Conservation (phyloP, 495 filamentous ascomycete species). For the Aspergillus hancockii region DNA sequence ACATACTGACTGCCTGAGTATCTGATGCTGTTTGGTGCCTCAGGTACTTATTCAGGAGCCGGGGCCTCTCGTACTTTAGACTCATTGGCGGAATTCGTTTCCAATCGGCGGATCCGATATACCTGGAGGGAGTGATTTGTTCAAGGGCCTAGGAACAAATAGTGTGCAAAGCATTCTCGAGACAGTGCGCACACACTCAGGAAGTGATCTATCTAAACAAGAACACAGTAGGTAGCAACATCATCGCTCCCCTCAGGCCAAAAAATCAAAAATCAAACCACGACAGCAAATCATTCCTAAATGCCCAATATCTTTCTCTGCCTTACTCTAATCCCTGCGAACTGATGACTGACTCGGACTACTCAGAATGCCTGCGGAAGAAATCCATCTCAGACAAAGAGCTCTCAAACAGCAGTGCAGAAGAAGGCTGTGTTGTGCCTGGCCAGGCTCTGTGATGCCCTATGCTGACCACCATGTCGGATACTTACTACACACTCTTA, state of each 20-base stretch:
- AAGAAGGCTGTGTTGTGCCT: constrained; percentile 9
- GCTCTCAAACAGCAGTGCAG: not conserved
- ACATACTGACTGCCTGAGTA: not conserved
- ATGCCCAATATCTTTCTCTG: constrained; percentile 10
- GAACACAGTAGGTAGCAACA: not conserved
- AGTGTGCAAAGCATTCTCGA: not conserved
- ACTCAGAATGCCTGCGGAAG: not conserved
- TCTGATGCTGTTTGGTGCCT: too few relatives aligned
- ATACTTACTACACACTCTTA: not conserved
- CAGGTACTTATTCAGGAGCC: not conserved
- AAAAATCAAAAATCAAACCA: not conserved
- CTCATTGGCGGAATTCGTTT: not conserved
- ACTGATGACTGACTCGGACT: not conserved
- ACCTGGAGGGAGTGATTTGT: not conserved
- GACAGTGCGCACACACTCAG: not conserved
- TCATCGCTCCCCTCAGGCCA: not conserved
- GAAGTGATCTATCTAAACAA: not conserved
- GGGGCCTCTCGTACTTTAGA: not conserved
- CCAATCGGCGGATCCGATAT: not conserved
- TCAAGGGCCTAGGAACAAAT: not conserved
- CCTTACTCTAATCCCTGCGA: constrained; percentile 14
- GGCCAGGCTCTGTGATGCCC: constrained; percentile 12
- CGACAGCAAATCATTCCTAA: not conserved
- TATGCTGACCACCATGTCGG: constrained; percentile 17
- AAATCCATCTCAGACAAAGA: not conserved